These are phyloP conservation scores for Coemansia interrupta DNA, from an alignment of 192 early-diverging fungal species.

Conservation along the genomic window DNA sequence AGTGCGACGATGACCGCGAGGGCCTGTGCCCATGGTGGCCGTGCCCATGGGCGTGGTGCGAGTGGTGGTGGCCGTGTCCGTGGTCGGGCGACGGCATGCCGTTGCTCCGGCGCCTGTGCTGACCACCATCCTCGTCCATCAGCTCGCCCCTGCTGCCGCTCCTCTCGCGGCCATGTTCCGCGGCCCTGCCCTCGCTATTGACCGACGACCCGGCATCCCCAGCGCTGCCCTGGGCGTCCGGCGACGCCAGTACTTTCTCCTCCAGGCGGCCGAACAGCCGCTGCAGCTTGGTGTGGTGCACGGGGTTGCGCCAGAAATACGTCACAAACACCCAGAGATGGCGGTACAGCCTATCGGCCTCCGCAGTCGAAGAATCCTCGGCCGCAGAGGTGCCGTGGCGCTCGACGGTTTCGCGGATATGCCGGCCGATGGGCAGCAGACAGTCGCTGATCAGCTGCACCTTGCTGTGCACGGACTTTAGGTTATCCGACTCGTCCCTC, in stretches of 20 bases:
- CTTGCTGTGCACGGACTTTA: conserved; percentile 53
- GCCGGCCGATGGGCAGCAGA: conserved; percentile 54
- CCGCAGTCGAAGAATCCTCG: neutral
- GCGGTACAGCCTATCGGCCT: conserved; percentile 43
- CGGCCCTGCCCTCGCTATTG: conserved; percentile 12
- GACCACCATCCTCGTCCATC: conserved; percentile 4
- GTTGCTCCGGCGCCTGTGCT: conserved; percentile 19
- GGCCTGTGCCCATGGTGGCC: neutral
- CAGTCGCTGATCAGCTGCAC: conserved; percentile 57
- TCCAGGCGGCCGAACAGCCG: conserved; percentile 57
- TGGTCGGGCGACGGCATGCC: conserved; percentile 10
- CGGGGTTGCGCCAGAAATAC: conserved; percentile 62
- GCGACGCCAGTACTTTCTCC: conserved; percentile 24
- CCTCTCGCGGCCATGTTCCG: conserved; percentile 15
- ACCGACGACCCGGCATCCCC: conserved; percentile 12
- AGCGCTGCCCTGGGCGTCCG: neutral
- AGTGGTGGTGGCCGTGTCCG: conserved; percentile 15
- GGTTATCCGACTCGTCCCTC: conserved; percentile 53
- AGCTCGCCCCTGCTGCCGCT: conserved; percentile 32
- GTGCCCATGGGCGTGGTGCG: neutral
- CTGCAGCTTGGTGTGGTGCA: conserved; percentile 56
- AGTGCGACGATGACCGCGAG: conserved; percentile 16
- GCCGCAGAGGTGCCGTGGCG: conserved; percentile 17
- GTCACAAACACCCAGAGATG: conserved; percentile 71
- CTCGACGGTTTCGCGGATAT: conserved; percentile 50